Conservation (phyloP, 768 basidiomycete genomes). For the Russula sp. region DNA sequence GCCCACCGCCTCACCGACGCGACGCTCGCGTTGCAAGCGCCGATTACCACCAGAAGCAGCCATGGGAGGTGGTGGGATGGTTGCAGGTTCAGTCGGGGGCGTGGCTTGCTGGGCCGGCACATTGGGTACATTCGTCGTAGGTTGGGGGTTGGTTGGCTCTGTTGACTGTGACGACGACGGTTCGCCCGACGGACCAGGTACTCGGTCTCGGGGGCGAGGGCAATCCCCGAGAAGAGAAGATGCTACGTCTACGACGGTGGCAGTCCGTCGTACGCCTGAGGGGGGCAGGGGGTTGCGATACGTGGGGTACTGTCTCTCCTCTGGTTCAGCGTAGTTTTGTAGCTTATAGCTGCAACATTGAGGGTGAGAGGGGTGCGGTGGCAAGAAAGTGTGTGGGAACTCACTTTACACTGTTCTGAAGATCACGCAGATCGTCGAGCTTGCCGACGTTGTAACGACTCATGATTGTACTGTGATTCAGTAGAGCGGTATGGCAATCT, state of each 20-base stretch:
- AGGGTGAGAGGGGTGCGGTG: neutral
- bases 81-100: neutral
- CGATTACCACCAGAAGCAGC: neutral
- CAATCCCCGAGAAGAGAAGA: neutral
- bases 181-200: neutral
- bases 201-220: too few relatives aligned
- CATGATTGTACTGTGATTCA: conserved; percentile 14
- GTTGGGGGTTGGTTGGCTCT: neutral
- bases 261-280: neutral
- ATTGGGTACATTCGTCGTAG: neutral
- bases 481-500: conserved; percentile 9
- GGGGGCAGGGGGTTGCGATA: neutral
- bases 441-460: conserved; percentile 19
- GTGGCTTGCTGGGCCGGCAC: neutral
- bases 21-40: conserved; percentile 10
- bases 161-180: neutral
- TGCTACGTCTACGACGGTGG: neutral
- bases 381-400: neutral
- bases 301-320: neutral
- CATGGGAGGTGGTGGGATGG: neutral
- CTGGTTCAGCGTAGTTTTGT: conserved; percentile 1
- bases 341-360: conserved; percentile 5
- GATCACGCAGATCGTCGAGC: conserved; percentile 15
- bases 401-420: conserved; percentile 14
- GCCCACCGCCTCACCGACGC: neutral